Conservation (phyloP, 768 basidiomycete species). For the Boletellus emodensis region DNA sequence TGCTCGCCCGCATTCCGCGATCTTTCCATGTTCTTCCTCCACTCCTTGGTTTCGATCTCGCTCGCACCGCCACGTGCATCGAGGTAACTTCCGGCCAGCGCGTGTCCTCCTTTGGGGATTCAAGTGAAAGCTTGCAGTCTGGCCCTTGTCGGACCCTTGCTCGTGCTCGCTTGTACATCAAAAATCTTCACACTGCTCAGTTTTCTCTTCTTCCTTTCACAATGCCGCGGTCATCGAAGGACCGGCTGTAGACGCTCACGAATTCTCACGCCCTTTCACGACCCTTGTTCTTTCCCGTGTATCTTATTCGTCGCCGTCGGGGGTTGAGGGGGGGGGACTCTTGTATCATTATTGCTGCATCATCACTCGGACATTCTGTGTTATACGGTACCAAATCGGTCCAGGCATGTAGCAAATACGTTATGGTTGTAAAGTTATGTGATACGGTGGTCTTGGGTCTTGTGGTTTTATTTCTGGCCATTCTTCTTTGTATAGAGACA, state of each 20-base stretch:
- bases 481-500: neutral
- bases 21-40: constrained; percentile 19
- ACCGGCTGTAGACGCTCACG: constrained; percentile 21
- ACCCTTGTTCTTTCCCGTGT: constrained; percentile 14
- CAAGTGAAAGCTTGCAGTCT: too few relatives aligned
- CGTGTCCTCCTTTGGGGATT: constrained; percentile 3
- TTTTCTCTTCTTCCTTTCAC: constrained; percentile 9
- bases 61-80: neutral
- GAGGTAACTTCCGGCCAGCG: constrained; percentile 16
- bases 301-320: constrained; percentile 24
- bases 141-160: neutral
- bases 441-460: constrained; percentile 16
- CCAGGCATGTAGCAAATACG: constrained; percentile 33
- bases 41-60: constrained; percentile 21
- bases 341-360: constrained; percentile 37
- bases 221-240: constrained; percentile 3
- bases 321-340: constrained; percentile 1
- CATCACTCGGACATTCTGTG: constrained; percentile 20
- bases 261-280: constrained; percentile 27
- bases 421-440: constrained; percentile 35
- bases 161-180: constrained; percentile 7
- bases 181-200: constrained; percentile 1
- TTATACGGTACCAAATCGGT: constrained; percentile 21
- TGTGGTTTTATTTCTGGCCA: neutral
- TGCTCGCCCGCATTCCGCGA: constrained; percentile 17